Evolutionary conservation across 352 stramenopile species (phyloP), one percentile per base, ranked within the genome.

Genomic region (Pythium biforme): DNA sequence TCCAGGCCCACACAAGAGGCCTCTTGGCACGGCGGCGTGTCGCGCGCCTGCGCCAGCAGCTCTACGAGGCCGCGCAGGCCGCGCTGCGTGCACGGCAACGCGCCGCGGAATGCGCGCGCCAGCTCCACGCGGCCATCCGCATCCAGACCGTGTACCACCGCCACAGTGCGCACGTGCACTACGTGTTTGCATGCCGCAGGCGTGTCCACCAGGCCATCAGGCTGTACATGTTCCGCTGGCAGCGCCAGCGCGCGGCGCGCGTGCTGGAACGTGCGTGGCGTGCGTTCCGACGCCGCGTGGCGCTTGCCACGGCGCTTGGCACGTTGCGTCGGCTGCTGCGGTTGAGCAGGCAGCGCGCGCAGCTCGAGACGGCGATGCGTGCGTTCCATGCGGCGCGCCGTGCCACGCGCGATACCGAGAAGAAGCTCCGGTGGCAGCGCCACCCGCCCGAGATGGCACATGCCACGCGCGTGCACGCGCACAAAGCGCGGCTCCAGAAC

Each of bases 1-100:
- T 89, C 4, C 76, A 88, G 37, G 69, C 69, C 17, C 41, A 65
- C 12, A 67, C 67, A 9, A 70, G 79, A 4, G 82, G 79, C 0
- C 68, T 85, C 23, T 48, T 73, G 0, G 73, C 43, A 14, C 70
- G 78, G 23, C 64, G 68, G 20, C 60, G 67, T 34, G 78, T 83
- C 2, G 46, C 73, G 19, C 63, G 59, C 33, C 64, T 79, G 55
- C 59, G 67, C 0, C 55, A 66, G 48, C 56, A 62, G 6, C 45
- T 77, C 0, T 41, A 69, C 11, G 67, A 86, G 19, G 50, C 65
- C 8, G 70, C 74, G 29, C 53, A 62, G 2, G 29, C 68, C 19
- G 46, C 70, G 49, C 34, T 57, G 48, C 33, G 48, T 61, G 69
- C 71, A 19, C 55, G 62, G 26, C 64, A 65, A 6, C 54, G 72